Conservation (phyloP, 2,329 filamentous ascomycete species). For the Lecanoromycetidae sp. region DNA sequence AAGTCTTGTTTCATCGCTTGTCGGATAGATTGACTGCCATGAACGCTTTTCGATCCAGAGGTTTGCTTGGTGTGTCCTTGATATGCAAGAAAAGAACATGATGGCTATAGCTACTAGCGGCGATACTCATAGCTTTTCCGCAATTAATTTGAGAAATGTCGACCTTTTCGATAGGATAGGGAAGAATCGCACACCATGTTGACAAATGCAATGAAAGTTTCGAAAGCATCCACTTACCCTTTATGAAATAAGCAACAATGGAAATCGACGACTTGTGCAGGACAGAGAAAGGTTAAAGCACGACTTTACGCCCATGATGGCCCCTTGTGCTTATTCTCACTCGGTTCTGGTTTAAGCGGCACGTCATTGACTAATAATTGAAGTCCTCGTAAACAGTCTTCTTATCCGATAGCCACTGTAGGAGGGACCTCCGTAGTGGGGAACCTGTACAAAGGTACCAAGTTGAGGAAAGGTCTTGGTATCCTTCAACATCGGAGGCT, state of each 20-base stretch:
- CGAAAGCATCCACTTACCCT: too few species aligned
- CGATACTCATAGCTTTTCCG: too few species aligned
- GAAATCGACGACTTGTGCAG: too few species aligned
- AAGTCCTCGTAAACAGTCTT: constrained; percentile 49
- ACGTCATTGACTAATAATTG: constrained; percentile 36
- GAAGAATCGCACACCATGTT: too few species aligned
- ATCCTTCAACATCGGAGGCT: constrained; percentile 21
- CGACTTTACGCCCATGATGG: too few species aligned
- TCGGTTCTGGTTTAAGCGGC: background rate
- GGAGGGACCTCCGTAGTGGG: constrained; percentile 36
- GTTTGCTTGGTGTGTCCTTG: background rate
- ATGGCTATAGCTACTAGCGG: too few species aligned
- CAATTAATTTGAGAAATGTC: too few species aligned
- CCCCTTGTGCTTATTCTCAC: background rate
- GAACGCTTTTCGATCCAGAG: background rate
- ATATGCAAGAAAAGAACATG: too few species aligned
- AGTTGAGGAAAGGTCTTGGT: constrained; percentile 18
- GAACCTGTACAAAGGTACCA: constrained; percentile 52
- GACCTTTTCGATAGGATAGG: too few species aligned
- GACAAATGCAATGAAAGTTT: too few species aligned
- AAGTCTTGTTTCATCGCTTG: constrained; percentile 1
- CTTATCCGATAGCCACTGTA: constrained; percentile 44
- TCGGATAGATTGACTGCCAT: constrained; percentile 1
- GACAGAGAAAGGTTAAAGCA: too few species aligned
- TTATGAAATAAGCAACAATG: too few species aligned